Conservation (phyloP, 1,284 basidiomycete species). For the Taiwanofungus camphoratus region DNA sequence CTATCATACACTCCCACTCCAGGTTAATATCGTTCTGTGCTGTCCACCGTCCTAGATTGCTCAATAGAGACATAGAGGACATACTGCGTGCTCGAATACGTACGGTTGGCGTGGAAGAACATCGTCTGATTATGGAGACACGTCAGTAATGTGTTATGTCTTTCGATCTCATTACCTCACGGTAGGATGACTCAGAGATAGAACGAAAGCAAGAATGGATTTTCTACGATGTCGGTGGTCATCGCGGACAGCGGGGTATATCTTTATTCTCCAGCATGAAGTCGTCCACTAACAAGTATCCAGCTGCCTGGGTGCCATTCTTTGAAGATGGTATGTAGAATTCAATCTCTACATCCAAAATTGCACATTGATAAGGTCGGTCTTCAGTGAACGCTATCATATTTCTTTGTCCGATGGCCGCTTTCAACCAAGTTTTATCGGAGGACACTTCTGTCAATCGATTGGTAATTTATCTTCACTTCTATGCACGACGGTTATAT, state of each 20-base stretch:
- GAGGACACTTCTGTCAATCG: conserved; percentile 52
- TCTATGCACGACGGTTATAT: neutral
- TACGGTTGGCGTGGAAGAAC: conserved; percentile 62
- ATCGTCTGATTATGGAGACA: conserved; percentile 47
- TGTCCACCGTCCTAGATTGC: neutral
- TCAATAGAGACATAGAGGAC: conserved; percentile 36
- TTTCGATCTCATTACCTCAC: neutral
- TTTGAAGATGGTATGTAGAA: conserved; percentile 50
- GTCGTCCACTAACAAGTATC: neutral
- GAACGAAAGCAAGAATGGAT: conserved; percentile 47
- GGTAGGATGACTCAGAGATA: conserved; percentile 3
- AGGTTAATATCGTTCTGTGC: conserved; percentile 26
- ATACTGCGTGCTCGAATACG: conserved; percentile 57
- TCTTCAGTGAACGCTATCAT: conserved; percentile 50
- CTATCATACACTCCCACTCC: conserved; percentile 47
- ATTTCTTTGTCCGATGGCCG: conserved; percentile 57
- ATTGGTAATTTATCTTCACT: conserved; percentile 33
- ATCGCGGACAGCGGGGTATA: conserved; percentile 46
- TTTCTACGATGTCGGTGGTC: conserved; percentile 59
- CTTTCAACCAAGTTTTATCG: conserved; percentile 53
- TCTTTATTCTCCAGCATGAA: too few species aligned
- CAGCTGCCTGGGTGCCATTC: conserved; percentile 56
- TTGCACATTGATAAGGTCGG: neutral
- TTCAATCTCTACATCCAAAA: neutral
- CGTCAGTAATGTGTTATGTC: conserved; percentile 24